A percentile compares a stretch with the other conserved stretches of the same genome.
Conservation (phyloP, 805 yeast species). For the Candida rishiriensis region DNA sequence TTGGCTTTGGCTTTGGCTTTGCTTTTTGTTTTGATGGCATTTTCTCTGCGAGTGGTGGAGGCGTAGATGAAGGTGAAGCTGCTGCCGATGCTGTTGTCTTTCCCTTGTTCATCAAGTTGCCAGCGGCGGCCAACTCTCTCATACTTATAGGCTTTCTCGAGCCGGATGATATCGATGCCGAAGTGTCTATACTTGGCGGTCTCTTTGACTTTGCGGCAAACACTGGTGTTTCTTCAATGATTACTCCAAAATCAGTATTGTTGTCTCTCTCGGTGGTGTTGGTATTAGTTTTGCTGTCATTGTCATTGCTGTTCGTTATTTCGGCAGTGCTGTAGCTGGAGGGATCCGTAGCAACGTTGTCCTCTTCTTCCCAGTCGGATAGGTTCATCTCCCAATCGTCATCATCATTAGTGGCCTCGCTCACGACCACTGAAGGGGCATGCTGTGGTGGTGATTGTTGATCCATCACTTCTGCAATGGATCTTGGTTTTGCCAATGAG, state of each 20-base stretch:
- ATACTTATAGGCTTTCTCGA: conserved; percentile 13
- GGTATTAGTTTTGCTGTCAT: conserved; percentile 2
- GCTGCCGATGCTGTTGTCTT: not conserved
- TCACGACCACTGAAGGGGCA: not conserved
- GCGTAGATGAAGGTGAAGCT: too few relatives aligned
- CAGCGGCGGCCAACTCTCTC: conserved; percentile 17
- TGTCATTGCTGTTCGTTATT: not conserved
- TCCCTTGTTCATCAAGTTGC: conserved; percentile 6
- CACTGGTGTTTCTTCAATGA: conserved; percentile 20
- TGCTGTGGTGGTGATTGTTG: not conserved
- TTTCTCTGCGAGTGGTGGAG: too few relatives aligned
- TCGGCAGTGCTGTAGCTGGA: not conserved
- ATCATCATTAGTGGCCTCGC: conserved; percentile 2
- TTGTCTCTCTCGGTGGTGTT: not conserved
- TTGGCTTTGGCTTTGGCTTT: not conserved
- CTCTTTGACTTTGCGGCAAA: not conserved
- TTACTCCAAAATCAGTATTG: conserved; percentile 13
- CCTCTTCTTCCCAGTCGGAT: conserved; percentile 26
- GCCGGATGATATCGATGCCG: not conserved
- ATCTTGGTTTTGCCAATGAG: not conserved
- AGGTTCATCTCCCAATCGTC: conserved; percentile 21
- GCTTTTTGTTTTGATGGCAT: not conserved
- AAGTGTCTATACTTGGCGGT: not conserved
- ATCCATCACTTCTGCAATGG: conserved; percentile 4
- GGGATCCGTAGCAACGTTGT: conserved; percentile 5